Conservation (phyloP, 768 basidiomycete genomes). For the Coprinopsis strossmayeri region DNA sequence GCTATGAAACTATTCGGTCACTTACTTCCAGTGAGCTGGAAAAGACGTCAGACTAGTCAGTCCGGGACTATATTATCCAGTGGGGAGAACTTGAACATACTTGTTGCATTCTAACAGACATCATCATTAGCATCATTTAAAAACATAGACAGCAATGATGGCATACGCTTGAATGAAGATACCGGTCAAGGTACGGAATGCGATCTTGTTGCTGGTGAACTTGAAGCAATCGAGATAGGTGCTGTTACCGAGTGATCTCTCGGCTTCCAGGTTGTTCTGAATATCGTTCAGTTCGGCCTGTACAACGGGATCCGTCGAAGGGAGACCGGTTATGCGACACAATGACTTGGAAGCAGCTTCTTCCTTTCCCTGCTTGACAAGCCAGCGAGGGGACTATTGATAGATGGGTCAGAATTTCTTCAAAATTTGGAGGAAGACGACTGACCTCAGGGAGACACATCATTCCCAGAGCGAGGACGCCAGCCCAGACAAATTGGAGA, state of each 20-base stretch:
- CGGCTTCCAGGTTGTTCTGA: constrained; percentile 52
- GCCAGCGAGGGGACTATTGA: constrained; percentile 62
- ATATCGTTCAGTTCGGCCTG: constrained; percentile 46
- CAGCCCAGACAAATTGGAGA: constrained; percentile 77
- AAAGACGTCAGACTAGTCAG: too few relatives aligned
- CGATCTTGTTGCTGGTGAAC: constrained; percentile 52
- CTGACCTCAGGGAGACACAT: constrained; percentile 57
- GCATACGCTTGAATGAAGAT: constrained; percentile 75
- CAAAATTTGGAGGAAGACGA: neutral
- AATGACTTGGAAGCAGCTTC: constrained; percentile 54
- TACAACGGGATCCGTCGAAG: constrained; percentile 42
- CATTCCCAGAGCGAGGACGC: constrained; percentile 67
- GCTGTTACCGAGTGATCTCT: constrained; percentile 51
- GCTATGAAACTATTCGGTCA: too few relatives aligned
- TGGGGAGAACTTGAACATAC: too few relatives aligned
- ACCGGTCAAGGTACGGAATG: constrained; percentile 75
- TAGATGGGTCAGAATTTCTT: constrained; percentile 3
- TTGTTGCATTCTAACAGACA: too few relatives aligned
- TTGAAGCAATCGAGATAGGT: constrained; percentile 57
- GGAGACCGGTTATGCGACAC: constrained; percentile 52
- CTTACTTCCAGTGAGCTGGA: constrained; percentile 33
- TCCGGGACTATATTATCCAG: too few relatives aligned
- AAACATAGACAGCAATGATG: too few relatives aligned
- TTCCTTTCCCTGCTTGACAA: constrained; percentile 60
- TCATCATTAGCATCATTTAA: too few relatives aligned